Evolutionary conservation across 805 yeast species (phyloP), one percentile per base, ranked within the genome.

Genomic region (Deakozyma indianensis): DNA sequence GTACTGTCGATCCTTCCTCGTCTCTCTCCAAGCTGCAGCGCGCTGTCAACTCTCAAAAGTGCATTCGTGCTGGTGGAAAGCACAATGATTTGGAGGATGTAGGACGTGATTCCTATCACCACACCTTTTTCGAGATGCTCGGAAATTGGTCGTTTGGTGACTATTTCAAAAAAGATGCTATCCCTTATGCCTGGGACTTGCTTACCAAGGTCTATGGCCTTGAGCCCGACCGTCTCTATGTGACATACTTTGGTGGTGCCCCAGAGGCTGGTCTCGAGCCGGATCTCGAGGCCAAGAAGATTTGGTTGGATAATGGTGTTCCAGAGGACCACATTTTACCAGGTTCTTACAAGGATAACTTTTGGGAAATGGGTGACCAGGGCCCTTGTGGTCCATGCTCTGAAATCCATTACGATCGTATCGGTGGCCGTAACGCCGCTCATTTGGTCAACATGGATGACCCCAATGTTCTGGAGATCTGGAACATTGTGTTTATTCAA

Each of bases 341-440:
- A 20, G 99, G 99, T 47, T 69, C 79, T 54, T 83, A 80, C 45
- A 70, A 78, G 60, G 99, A 92, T 64, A 92, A 92, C 68, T 92
- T 92, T 67, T 92, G 99, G 99, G 99, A 92, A 71, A 92, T 92
- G 99, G 99, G 99, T 57, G 99, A 94, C 61, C 97, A 90, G 70
- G 99, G 99, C 54, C 99, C 99, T 43, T 92, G 99, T 71, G 99
- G 99, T 51, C 99, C 99, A 44, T 94, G 98, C 69, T 83, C 95
- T 22, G 99, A 92, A 67, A 75, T 92, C 55, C 99, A 92, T 66
- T 92, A 86, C 64, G 99, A 92, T 66, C 80, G 98, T 68, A 87
- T 92, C 53, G 98, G 98, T 53, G 96, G 97, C 48, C 81, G 99
- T 71, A 90, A 92, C 60, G 98, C 97, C 46, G 71, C 96, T 18